Evolutionary conservation across 1,139 yeast genomes (phyloP), one percentile per base, ranked within the genome.

Genomic region (Zygosaccharomyces sapae): DNA sequence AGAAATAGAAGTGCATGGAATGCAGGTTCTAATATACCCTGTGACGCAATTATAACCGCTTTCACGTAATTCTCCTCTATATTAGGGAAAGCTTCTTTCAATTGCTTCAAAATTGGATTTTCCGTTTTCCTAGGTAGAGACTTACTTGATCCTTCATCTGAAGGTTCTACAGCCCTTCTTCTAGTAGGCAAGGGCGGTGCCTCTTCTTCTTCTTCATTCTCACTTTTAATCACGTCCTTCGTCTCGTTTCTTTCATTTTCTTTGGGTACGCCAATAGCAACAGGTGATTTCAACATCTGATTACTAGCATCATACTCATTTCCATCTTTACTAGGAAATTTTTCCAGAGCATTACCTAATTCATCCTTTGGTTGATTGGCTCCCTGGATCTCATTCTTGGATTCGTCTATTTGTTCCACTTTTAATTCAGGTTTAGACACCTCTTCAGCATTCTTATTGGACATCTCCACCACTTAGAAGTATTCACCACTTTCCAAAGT

Each of bases 21-120:
- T 0, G 97, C 95, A 0, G 87, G 82, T 57, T 88, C 96, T 30
- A 87, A 68, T 41, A 78, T 74, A 22, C 95, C 96, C 43, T 76
- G 80, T 13, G 95, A 81, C 2, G 97, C 97, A 61, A 92, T 86
- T 49, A 89, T 72, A 1, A 87, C 84, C 22, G 95, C 90, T 42
- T 83, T 79, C 54, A 88, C 74, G 54, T 81, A 76, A 54, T 81
- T 79, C 33, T 79, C 84, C 45, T 87, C 95, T 25, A 79, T 70
- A 19, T 72, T 70, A 1, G 97, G 97, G 66, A 89, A 89, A 1
- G 97, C 96, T 20, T 86, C 94, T 59, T 76, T 74, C 55, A 89
- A 72, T 42, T 64, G 62, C 18, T 44, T 47, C 42, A 62, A 45
- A 16, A 64, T 51, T 10, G 63, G 63, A 48, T 80, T 78, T 37